These are phyloP conservation scores for Pestalotiopsis sp. DNA, from an alignment of 2,329 filamentous ascomycete genomes.

Conservation along the genomic window DNA sequence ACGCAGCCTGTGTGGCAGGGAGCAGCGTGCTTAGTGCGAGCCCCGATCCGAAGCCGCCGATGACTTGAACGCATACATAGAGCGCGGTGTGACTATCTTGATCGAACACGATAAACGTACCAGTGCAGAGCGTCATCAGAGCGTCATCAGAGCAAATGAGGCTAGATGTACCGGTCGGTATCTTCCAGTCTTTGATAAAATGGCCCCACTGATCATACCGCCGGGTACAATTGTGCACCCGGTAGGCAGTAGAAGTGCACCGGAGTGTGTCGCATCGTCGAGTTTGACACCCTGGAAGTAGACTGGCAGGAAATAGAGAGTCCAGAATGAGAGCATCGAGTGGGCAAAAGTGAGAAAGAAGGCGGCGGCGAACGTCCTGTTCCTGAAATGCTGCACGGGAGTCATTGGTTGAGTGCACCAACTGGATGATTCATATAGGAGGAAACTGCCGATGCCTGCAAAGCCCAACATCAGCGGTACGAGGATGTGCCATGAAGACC, in stretches of 20 bases:
- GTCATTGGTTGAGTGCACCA: conserved; percentile 23
- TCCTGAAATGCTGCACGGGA: conserved; percentile 43
- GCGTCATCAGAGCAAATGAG: neutral
- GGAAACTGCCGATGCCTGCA: neutral
- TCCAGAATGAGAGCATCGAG: conserved; percentile 34
- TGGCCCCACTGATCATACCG: neutral
- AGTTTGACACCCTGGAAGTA: conserved; percentile 61
- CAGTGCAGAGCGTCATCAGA: neutral
- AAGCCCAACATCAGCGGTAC: conserved; percentile 16
- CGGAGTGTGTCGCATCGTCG: no score
- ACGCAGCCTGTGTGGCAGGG: neutral
- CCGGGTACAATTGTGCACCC: neutral
- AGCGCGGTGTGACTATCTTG: no score
- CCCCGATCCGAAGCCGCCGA: neutral
- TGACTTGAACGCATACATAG: neutral
- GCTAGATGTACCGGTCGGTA: neutral
- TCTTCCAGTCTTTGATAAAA: neutral
- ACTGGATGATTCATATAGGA: neutral
- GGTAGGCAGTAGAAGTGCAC: neutral
- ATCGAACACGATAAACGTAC: neutral
- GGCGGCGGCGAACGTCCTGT: conserved; percentile 35
- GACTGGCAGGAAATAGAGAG: conserved; percentile 39
- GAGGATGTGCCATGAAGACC: conserved; percentile 17
- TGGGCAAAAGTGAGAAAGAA: conserved; percentile 37
- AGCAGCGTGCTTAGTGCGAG: neutral